phyloP scores from a whole-genome alignment of 305 asterid genomes.

The Vinca major region DNA sequence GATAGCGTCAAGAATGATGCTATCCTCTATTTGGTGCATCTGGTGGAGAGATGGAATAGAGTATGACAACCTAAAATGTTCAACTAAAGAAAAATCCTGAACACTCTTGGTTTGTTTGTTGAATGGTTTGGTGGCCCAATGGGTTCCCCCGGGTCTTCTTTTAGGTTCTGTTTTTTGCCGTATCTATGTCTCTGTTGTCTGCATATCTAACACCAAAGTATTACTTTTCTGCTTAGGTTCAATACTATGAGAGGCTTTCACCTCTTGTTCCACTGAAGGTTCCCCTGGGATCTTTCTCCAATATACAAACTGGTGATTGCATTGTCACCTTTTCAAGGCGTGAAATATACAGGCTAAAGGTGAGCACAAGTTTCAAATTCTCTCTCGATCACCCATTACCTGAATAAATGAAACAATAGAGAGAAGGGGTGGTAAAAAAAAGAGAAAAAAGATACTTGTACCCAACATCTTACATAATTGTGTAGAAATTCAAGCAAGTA shows the following conservation, averaged over 20 bases:
- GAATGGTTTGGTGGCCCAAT: background rate
- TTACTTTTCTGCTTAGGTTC: constrained; percentile 40
- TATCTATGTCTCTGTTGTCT: background rate
- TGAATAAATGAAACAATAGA: background rate
- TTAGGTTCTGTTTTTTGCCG: background rate
- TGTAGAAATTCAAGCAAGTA: background rate
- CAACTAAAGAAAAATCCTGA: background rate
- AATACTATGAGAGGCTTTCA: constrained; percentile 84
- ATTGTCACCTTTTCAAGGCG: constrained; percentile 79
- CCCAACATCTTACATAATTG: background rate
- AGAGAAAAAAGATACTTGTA: background rate
- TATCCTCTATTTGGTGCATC: background rate
- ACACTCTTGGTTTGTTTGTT: background rate
- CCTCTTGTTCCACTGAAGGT: constrained; percentile 72
- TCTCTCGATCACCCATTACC: background rate
- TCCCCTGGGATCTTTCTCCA: constrained; percentile 67
- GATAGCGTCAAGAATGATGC: background rate
- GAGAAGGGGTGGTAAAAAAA: too few relatives aligned
- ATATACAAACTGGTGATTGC: constrained; percentile 76
- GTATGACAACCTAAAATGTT: background rate
- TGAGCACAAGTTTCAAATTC: constrained; percentile 17
- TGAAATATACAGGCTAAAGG: constrained; percentile 72
- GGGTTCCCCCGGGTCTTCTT: background rate
- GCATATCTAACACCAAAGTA: background rate
- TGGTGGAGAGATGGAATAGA: background rate